phyloP scores from a whole-genome alignment of 2,329 filamentous ascomycete species.

The Phaeosphaeriaceae sp. region DNA sequence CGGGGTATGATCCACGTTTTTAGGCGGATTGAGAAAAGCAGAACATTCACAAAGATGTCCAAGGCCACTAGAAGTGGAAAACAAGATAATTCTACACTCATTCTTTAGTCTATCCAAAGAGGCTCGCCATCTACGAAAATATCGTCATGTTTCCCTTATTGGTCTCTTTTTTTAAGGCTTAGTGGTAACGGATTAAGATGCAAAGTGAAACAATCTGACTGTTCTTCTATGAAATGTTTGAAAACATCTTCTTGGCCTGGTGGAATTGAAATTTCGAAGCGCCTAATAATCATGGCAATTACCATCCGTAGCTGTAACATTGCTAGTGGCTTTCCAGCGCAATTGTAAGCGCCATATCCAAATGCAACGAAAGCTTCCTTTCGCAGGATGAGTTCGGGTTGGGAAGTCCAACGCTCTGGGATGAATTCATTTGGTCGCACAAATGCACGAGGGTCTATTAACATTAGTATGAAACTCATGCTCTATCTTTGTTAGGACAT shows the following conservation, averaged over 20 bases:
- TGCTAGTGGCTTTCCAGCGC: constrained; percentile 16
- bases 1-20: too few species aligned
- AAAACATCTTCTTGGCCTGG: constrained; percentile 6
- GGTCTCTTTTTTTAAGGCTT: constrained; percentile 5
- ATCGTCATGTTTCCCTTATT: not conserved
- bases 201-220: constrained; percentile 20
- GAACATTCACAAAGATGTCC: too few species aligned
- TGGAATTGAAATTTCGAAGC: constrained; percentile 12
- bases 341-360: constrained; percentile 68
- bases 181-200: constrained; percentile 14
- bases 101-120: too few species aligned
- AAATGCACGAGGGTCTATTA: constrained; percentile 18
- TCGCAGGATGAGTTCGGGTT: constrained; percentile 16
- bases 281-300: constrained; percentile 9
- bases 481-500: too few species aligned
- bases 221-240: constrained; percentile 12
- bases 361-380: constrained; percentile 71
- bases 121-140: too few species aligned
- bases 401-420: constrained; percentile 19
- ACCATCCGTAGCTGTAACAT: constrained; percentile 21
- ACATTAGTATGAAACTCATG: not conserved
- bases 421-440: constrained; percentile 22
- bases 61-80: too few species aligned
- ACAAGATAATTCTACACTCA: too few species aligned
- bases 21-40: too few species aligned